Conservation (phyloP, 176 grass and related monocot genomes). For the Tillandsia fasciculata region DNA sequence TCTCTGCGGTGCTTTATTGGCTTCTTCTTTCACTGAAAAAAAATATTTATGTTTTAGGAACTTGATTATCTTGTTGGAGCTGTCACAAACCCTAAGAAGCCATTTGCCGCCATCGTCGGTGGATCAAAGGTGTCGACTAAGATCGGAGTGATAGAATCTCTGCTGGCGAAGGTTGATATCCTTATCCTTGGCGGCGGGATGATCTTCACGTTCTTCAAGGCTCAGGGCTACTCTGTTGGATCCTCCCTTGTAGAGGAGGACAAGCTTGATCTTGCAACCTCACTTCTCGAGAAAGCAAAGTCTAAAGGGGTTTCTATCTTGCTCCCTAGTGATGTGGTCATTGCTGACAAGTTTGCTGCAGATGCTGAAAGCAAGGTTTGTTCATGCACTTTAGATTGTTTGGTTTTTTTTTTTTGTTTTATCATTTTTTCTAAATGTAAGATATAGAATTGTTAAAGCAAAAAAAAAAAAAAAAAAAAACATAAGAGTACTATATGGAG, state of each 20-base stretch:
- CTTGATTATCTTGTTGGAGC: constrained; percentile 97
- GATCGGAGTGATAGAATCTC: constrained; percentile 86
- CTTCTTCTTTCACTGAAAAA: not conserved
- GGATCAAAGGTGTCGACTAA: constrained; percentile 96
- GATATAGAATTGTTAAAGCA: no score
- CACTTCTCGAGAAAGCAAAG: constrained; percentile 74
- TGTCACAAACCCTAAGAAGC: constrained; percentile 78
- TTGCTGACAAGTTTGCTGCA: constrained; percentile 87
- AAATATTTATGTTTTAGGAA: constrained; percentile 29
- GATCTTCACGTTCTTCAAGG: constrained; percentile 95
- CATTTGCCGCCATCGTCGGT: constrained; percentile 93
- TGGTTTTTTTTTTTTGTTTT: not conserved
- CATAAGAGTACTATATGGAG: no score
- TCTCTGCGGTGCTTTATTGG: not conserved
- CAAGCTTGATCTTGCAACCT: constrained; percentile 84
- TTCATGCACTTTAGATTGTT: not conserved
- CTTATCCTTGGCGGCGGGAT: constrained; percentile 96
- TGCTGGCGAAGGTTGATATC: constrained; percentile 77
- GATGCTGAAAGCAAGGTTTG: constrained; percentile 94
- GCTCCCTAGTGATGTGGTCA: constrained; percentile 67
- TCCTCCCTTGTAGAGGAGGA: constrained; percentile 96
- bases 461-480: no score
- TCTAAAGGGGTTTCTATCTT: constrained; percentile 68
- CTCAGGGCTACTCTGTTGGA: constrained; percentile 71
- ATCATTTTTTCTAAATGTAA: not conserved